Base-by-base conservation (phyloP, 148 eudicot genomes). In the Beta vulgaris region DNA sequence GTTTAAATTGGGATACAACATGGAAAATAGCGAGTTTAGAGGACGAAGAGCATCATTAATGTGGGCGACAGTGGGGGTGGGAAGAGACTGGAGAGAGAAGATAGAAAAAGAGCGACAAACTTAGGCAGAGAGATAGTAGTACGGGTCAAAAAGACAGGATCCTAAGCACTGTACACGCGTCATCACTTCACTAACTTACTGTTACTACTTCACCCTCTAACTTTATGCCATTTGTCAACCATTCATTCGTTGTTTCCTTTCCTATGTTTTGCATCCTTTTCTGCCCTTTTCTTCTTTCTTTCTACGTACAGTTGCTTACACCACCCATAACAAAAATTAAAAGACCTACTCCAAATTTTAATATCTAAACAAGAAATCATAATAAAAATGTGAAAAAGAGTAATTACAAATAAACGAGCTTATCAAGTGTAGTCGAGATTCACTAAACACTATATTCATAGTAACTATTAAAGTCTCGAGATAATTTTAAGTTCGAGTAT, bases 91-190 rank as follows among this genome's bases (percentile, higher is more conserved):
- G 65, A 31, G 40, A n/a, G 28, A 3, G 60, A 40, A 40, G 51
- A 21, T 35, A 53, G 28, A 31, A 19, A 60, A 51, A 25, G 2
- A 37, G 72, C 19, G 28, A 31, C n/a, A 53, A 10, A 32, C 21
- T n/a, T 4, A 4, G 9, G 43, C 9, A 9, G 9, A 9, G 43
- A 34, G 42, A 10, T 7, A 9, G 43, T 14, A 6, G 51, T 39
- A 61, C 42, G 65, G 37, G 76, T 75, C 69, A 48, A 67, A 70
- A 75, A 67, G 83, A 76, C 79, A 77, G 77, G 64, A 82, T 82
- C 85, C 77, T 65, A 73, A 49, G 83, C 77, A 77, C 77, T 82
- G 81, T 85, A 58, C 74, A 49, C 78, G 77, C 79, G 87, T 82
- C 80, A 82, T 54, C 58, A 23, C 7, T 14, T 57, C 83, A 82